Conservation (phyloP, 208 protist genomes). For the Wallacemonas sp. region DNA sequence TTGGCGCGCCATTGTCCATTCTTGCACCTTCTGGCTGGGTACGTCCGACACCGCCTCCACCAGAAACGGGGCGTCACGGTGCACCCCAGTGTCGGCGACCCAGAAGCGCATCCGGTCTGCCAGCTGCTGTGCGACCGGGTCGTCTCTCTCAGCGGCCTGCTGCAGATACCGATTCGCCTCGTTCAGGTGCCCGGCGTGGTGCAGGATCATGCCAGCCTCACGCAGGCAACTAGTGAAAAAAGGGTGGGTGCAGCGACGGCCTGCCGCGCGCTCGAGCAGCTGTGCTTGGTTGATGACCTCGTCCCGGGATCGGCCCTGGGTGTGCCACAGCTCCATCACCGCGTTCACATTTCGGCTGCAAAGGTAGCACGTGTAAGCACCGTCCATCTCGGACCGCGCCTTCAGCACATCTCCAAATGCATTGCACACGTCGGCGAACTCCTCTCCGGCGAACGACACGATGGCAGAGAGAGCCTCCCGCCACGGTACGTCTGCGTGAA, state of each 20-base stretch:
- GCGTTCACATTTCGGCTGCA: constrained; percentile 77
- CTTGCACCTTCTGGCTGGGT: constrained; percentile 27
- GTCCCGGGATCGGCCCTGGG: constrained; percentile 36
- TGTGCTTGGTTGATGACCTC: constrained; percentile 62
- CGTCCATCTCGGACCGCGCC: constrained; percentile 51
- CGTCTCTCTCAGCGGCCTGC: constrained; percentile 60
- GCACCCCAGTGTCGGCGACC: constrained; percentile 26
- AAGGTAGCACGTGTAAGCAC: constrained; percentile 74
- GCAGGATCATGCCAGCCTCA: constrained; percentile 48
- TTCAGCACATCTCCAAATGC: constrained; percentile 54
- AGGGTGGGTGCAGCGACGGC: constrained; percentile 31
- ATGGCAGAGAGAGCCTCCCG: constrained; percentile 75
- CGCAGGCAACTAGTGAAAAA: constrained; percentile 64
- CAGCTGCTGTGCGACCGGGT: constrained; percentile 46
- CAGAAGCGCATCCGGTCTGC: constrained; percentile 68
- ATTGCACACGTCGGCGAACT: constrained; percentile 68
- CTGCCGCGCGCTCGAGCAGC: constrained; percentile 69
- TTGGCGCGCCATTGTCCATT: constrained; percentile 24
- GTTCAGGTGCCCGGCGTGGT: constrained; percentile 39
- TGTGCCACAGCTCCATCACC: constrained; percentile 58
- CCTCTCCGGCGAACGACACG: constrained; percentile 65
- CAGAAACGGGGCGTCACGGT: constrained; percentile 31
- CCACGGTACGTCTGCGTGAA: constrained; percentile 55
- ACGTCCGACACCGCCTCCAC: constrained; percentile 48
- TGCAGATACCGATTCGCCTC: constrained; percentile 53